A percentile compares a stretch with the other conserved stretches of the same genome.
phyloP scores from a whole-genome alignment of 139 green algal genomes.

The Haematococcus lacustris region DNA sequence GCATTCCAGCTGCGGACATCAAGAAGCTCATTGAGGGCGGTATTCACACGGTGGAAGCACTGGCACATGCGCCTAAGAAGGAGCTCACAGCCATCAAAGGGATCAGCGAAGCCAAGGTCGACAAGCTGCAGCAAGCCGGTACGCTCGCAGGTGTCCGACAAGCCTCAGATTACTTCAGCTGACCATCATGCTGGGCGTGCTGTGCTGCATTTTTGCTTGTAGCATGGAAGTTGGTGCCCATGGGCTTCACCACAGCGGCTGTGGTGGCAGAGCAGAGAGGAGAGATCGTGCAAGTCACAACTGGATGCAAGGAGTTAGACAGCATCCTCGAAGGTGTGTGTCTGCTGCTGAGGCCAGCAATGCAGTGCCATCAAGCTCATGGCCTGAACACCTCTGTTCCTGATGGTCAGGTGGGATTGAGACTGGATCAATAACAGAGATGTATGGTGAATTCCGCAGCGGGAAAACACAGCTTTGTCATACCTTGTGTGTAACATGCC shows the following conservation, averaged over 20 bases:
- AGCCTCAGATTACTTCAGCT: background rate
- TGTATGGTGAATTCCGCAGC: slow-evolving; percentile 93
- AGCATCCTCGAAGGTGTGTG: slow-evolving; percentile 73
- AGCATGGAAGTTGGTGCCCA: slow-evolving; percentile 86
- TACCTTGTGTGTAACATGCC: slow-evolving; percentile 94
- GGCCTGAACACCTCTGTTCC: no score
- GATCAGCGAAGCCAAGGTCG: slow-evolving; percentile 91
- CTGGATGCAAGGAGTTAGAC: slow-evolving; percentile 87
- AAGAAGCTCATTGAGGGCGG: slow-evolving; percentile 92
- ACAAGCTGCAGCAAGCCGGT: slow-evolving; percentile 86
- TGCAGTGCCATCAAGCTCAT: no score
- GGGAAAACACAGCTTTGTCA: slow-evolving; percentile 99
- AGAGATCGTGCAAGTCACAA: slow-evolving; percentile 83
- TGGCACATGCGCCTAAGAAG: slow-evolving; percentile 75
- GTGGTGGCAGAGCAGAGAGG: slow-evolving; percentile 66
- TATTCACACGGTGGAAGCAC: slow-evolving; percentile 63
- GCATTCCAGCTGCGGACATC: slow-evolving; percentile 81
- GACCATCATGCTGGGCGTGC: background rate
- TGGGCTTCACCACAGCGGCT: slow-evolving; percentile 92
- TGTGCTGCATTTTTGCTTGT: no score
- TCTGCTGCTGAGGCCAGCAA: background rate
- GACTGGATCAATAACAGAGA: slow-evolving; percentile 95
- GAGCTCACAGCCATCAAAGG: slow-evolving; percentile 89
- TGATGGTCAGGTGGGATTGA: slow-evolving; percentile 85
- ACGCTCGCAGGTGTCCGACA: slow-evolving; percentile 11